Evolutionary conservation across 140 eudicot genomes (phyloP).

Genomic region (Bidens hawaiensis): DNA sequence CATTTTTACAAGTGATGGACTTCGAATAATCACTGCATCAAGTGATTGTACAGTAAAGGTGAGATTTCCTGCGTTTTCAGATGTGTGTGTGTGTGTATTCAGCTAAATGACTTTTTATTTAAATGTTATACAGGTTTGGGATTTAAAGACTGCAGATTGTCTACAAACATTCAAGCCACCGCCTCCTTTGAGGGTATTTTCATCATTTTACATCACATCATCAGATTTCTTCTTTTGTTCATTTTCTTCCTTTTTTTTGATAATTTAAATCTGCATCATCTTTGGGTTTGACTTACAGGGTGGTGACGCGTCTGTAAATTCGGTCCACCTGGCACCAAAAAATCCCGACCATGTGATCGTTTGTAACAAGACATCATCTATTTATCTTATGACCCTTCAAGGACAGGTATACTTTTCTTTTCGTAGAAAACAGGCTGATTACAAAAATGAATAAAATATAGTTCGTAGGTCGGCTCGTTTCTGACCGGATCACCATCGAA

Average conservation of each 20-base stretch:
- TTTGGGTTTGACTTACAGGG: conserved; percentile 46
- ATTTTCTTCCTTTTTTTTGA: background rate
- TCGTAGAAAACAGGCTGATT: no score
- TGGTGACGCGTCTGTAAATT: conserved; percentile 93
- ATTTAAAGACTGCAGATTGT: conserved; percentile 71
- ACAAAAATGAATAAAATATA: no score
- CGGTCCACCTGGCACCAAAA: conserved; percentile 89
- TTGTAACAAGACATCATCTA: conserved; percentile 91
- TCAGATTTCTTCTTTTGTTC: background rate
- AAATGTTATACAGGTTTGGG: conserved; percentile 76
- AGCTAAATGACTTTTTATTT: background rate
- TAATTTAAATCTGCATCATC: background rate
- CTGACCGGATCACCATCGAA: no score
- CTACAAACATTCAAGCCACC: conserved; percentile 92
- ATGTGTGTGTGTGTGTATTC: conserved; percentile 10
- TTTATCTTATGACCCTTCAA: conserved; percentile 91
- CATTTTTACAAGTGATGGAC: conserved; percentile 77
- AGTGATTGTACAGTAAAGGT: conserved; percentile 98
- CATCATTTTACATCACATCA: background rate
- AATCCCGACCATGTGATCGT: conserved; percentile 90
- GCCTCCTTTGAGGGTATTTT: conserved; percentile 80
- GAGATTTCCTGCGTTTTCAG: conserved; percentile 10
- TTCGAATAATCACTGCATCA: conserved; percentile 86
- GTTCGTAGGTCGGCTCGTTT: no score
- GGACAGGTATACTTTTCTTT: conserved; percentile 68